Evolutionary conservation across 2,329 filamentous ascomycete genomes (phyloP), one percentile per base, ranked within the genome.

Genomic region (Venturia aucupariae): DNA sequence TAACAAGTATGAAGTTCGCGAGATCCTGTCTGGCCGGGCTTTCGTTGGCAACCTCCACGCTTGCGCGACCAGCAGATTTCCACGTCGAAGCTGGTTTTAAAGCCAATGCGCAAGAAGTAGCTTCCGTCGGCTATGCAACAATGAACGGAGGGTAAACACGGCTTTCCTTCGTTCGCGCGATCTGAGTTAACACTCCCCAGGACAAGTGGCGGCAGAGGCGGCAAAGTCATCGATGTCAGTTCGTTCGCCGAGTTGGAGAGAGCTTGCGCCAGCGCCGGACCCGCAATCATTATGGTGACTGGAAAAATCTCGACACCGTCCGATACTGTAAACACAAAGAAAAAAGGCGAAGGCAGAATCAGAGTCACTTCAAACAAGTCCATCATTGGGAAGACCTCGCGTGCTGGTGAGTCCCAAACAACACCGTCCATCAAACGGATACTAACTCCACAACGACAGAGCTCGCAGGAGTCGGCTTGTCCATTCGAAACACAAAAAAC

Each of bases 331-430:
- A n/a, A n/a, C n/a, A n/a, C n/a, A n/a, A n/a, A n/a, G n/a, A n/a
- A n/a, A n/a, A n/a, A n/a, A n/a, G n/a, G n/a, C n/a, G n/a, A n/a
- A n/a, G 76, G 71, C 42, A 75, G 79, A 61, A 71, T 83, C 66
- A 76, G 78, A 66, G 72, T 84, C 44, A 71, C 73, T 62, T 77
- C 77, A 65, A 79, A 81, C 73, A 84, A 81, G 65, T 79, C 78
- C 27, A 74, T 84, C 66, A 74, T 83, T 63, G 82, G 82, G 64
- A 76, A 80, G 65, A 77, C 80, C 30, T 35, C 30, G 27, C 4
- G n/a, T 2, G 51, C 51, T 30, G 51, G 51, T 57, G 35, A 4
- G 51, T 57, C 3, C 4, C 0, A 19, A 35, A 35, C 1, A 35
- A 35, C 4, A n/a, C 11, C 30, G 10, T 17, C 10, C 7, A 4